phyloP scores from a whole-genome alignment of 2,329 filamentous ascomycete species.

The Aspergillus pseudotamarii region DNA sequence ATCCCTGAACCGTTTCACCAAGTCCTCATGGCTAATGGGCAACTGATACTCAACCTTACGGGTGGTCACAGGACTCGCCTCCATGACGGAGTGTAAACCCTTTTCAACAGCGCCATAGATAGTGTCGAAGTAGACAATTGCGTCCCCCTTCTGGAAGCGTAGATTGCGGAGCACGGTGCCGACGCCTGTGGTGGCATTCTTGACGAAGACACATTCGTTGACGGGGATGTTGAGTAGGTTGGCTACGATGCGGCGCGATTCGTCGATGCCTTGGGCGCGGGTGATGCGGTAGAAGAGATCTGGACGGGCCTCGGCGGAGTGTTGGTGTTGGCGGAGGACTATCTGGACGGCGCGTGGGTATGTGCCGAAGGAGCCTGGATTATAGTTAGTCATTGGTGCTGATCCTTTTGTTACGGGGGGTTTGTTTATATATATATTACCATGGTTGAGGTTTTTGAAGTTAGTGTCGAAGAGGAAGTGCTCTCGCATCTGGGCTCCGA shows the following conservation, averaged over 20 bases:
- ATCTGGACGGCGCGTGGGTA: conserved; percentile 66
- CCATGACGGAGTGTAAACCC: conserved; percentile 70
- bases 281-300: conserved; percentile 77
- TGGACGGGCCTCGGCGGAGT: conserved; percentile 66
- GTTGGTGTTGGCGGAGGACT: conserved; percentile 66
- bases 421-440: conserved; percentile 49
- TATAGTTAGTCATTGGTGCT: neutral
- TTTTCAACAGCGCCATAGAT: conserved; percentile 79
- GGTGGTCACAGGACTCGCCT: conserved; percentile 58
- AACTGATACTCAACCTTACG: conserved; percentile 65
- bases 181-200: conserved; percentile 71
- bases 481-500: conserved; percentile 59
- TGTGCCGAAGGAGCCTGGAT: conserved; percentile 71
- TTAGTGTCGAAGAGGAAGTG: conserved; percentile 70
- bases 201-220: conserved; percentile 72
- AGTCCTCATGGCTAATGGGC: conserved; percentile 69
- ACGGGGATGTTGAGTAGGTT: conserved; percentile 66
- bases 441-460: conserved; percentile 79
- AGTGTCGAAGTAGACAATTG: conserved; percentile 74
- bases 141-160: conserved; percentile 68
- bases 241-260: conserved; percentile 66
- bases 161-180: conserved; percentile 82
- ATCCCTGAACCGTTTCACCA: conserved; percentile 63
- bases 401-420: too few species aligned
- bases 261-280: conserved; percentile 64